Percentiles rank a stretch among this genome's conserved stretches.
Evolutionary conservation across 139 green algal genomes (phyloP).

Genomic region (Auxenochlorella pyrenoidosa): DNA sequence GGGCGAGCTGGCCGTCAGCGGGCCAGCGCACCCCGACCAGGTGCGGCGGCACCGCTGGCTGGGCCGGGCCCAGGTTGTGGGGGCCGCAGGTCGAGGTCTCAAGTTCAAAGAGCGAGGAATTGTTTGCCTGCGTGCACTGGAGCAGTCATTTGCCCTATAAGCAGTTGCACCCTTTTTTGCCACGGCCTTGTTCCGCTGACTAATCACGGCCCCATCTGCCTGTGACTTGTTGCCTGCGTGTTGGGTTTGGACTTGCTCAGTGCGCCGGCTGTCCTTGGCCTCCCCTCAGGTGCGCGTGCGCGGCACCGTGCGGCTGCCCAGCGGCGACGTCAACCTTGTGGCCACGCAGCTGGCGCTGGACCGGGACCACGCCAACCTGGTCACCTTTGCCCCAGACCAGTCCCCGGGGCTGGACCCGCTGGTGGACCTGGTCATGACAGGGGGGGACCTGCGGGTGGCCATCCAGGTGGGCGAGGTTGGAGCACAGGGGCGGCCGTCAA

Average conservation of each 20-base stretch:
- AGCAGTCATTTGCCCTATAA: too few relatives aligned
- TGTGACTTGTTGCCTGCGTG: not conserved
- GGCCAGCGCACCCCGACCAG: slow-evolving; percentile 64
- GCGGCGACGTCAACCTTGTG: slow-evolving; percentile 93
- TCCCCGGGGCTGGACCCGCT: slow-evolving; percentile 64
- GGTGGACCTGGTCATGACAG: slow-evolving; percentile 77
- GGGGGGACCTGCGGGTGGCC: slow-evolving; percentile 74
- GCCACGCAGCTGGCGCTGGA: slow-evolving; percentile 92
- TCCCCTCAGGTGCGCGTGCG: slow-evolving; percentile 9
- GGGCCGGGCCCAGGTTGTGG: not conserved
- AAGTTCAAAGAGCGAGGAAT: not conserved
- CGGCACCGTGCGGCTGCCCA: slow-evolving; percentile 76
- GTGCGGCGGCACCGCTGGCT: not conserved
- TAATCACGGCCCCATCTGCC: too few relatives aligned
- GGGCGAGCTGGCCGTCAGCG: slow-evolving; percentile 76
- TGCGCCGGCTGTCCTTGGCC: not conserved
- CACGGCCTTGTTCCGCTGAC: too few relatives aligned
- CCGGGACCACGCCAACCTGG: slow-evolving; percentile 86
- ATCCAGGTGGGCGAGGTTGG: slow-evolving; percentile 46
- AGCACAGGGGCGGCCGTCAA: too few relatives aligned
- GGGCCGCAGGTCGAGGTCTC: not conserved
- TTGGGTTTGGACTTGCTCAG: not conserved
- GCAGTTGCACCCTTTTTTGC: too few relatives aligned
- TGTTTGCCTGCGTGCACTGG: not conserved
- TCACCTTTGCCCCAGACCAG: slow-evolving; percentile 79